These are phyloP conservation scores for Fusarium subtropicale DNA, from an alignment of 2,329 filamentous ascomycete species.

Conservation along the genomic window DNA sequence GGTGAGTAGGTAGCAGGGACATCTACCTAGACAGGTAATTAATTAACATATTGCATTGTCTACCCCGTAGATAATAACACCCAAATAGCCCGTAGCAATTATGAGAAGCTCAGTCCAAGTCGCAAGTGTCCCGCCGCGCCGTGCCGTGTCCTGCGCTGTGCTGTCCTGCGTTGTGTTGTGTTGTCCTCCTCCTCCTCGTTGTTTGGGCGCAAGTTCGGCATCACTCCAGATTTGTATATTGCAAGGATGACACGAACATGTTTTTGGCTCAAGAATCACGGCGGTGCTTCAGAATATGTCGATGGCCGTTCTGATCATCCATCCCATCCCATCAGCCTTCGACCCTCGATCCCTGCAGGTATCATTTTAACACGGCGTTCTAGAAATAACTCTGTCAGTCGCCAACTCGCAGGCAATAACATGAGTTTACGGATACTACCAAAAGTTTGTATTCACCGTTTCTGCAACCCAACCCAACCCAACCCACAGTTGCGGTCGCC, in stretches of 20 bases:
- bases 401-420: constrained; percentile 13
- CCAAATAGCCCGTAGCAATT: constrained; percentile 13
- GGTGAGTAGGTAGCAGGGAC: neutral
- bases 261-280: constrained; percentile 31
- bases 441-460: constrained; percentile 21
- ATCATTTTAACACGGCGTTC: neutral
- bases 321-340: constrained; percentile 34
- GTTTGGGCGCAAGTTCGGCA: constrained; percentile 3
- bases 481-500: neutral
- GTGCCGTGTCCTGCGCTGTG: constrained; percentile 20
- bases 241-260: constrained; percentile 11
- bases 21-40: neutral
- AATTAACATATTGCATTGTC: neutral
- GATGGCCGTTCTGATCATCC: constrained; percentile 4
- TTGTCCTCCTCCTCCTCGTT: neutral
- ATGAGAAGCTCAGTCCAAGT: constrained; percentile 14
- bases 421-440: neutral
- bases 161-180: neutral
- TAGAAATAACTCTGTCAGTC: constrained; percentile 3
- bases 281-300: constrained; percentile 43
- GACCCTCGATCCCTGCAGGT: constrained; percentile 40
- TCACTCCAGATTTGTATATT: constrained; percentile 16
- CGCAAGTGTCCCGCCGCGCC: constrained; percentile 16
- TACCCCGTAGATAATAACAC: constrained; percentile 14
- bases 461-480: constrained; percentile 17